Evolutionary conservation across 495 filamentous ascomycete species (phyloP), one percentile per base, ranked within the genome.

Genomic region (Neurospora intermedia): DNA sequence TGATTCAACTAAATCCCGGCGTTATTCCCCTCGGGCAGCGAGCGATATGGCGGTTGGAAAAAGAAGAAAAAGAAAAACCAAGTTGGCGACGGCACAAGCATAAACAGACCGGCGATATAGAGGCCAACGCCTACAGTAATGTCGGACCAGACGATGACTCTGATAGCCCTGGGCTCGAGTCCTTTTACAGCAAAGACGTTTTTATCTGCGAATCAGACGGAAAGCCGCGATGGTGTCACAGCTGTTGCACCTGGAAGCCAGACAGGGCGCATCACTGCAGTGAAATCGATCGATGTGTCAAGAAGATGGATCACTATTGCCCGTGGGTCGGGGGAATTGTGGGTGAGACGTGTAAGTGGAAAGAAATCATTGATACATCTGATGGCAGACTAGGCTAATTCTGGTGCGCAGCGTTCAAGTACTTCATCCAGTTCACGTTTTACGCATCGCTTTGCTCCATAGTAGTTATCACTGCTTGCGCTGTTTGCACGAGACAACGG

Each of bases 301-400:
- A 84, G 41, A 95, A 93, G 76, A 95, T 97, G 91, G 94, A 98
- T 76, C 94, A 98, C 79, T 97, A 93, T 76, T 98, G 94, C 80
- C 94, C 94, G 1, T 98, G 94, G 93, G 94, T 96, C 70, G 94
- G 94, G 31, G 94, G 94, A 20, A 90, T 96, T 70, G 89, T 98
- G 11, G 91, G 89, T 0, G 94, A 97, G 78, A 94, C 83, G 0
- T 87, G 85, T 87, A 71, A 76, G 85, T 79, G 35, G 41, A 38
- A 35, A 27, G 54, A 4, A 6, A 35, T 10, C 9, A 15, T 41
- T 39, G 45, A 43, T 6, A 35, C 16, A 27, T 18, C 35, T n/a
- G 62, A 35, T 31, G 20, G 23, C 43, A 18, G 4, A 18, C n/a
- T 46, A 18, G 27, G 23, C 69, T 66, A 38, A 66, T 77, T 8